Evolutionary conservation across 352 stramenopile species (phyloP), one percentile per base, ranked within the genome.

Genomic region (Globisporangium barbulae): DNA sequence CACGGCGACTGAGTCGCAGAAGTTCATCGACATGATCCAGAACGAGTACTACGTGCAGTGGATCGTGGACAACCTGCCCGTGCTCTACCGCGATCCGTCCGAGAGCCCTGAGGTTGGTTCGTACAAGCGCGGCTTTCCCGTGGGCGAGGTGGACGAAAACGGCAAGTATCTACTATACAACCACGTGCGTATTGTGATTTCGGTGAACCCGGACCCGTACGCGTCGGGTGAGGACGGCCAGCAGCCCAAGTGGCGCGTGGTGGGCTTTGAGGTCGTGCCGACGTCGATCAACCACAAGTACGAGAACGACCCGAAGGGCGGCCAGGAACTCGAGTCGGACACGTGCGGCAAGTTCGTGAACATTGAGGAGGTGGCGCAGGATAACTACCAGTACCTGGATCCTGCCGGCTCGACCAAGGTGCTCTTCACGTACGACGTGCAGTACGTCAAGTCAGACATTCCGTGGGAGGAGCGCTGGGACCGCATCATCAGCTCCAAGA

Each of bases 341-440:
- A 94, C 85, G 31, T 95, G 88, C 60, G 85, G 85, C 74, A 94
- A 96, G 78, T 94, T 95, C 52, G 79, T 97, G 44, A 92, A 95
- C 68, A 87, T 91, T 63, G 84, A 91, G 55, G 83, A 94, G 63
- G 78, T 81, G 15, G 85, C 84, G 31, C 74, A 92, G 57, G 78
- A 80, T 65, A 93, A 91, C 73, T 90, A 91, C 76, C 81, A 91
- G 75, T 94, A 96, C 67, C 53, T 96, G 53, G 75, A 93, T 55
- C 69, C 81, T 7, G 65, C 78, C 33, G 78, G 78, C 21, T 64
- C 85, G 56, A 94, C 83, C 44, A 89, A 89, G 7, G 88, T 99
- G 59, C 79, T 99, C n/a, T 99, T 98, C 79, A 99, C 97, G 39
- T 99, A 99, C 79, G 96, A 99, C 73, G 97, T 99, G 44, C 77